Percentiles rank a stretch among this genome's conserved stretches.
Conservation (phyloP, 768 basidiomycete genomes). For the Boletus eberwhitei region DNA sequence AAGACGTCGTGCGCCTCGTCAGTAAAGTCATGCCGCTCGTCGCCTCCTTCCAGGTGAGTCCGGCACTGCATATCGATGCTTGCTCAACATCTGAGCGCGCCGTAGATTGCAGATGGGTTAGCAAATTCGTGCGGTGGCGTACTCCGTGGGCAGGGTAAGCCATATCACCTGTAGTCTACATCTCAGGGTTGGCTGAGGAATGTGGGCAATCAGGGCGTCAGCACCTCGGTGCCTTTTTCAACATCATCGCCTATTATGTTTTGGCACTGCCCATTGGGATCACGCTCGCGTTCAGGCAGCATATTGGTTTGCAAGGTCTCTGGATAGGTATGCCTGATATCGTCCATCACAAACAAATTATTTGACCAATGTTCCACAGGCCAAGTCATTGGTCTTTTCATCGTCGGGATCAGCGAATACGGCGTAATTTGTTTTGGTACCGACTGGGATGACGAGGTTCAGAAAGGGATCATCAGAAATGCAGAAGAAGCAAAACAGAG, state of each 20-base stretch:
- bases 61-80: neutral
- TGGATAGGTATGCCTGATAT: slow-evolving; percentile 42
- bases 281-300: slow-evolving; percentile 44
- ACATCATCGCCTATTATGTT: slow-evolving; percentile 61
- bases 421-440: slow-evolving; percentile 53
- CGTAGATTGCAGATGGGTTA: slow-evolving; percentile 48
- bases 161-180: neutral
- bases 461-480: slow-evolving; percentile 38
- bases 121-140: slow-evolving; percentile 50
- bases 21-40: slow-evolving; percentile 50
- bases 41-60: slow-evolving; percentile 48
- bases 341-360: neutral
- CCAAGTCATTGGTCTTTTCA: slow-evolving; percentile 69
- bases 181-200: slow-evolving; percentile 1
- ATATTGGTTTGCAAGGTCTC: slow-evolving; percentile 46
- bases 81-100: neutral
- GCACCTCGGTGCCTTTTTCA: slow-evolving; percentile 71
- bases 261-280: slow-evolving; percentile 52
- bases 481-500: slow-evolving; percentile 31
- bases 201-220: slow-evolving; percentile 42
- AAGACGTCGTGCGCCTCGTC: slow-evolving; percentile 48
- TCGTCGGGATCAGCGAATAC: slow-evolving; percentile 70
- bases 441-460: slow-evolving; percentile 46
- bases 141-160: slow-evolving; percentile 45
- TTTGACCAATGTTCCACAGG: slow-evolving; percentile 38